Evolutionary conservation across 768 basidiomycete genomes (phyloP).

Genomic region (Hygrophorus pudorinus): DNA sequence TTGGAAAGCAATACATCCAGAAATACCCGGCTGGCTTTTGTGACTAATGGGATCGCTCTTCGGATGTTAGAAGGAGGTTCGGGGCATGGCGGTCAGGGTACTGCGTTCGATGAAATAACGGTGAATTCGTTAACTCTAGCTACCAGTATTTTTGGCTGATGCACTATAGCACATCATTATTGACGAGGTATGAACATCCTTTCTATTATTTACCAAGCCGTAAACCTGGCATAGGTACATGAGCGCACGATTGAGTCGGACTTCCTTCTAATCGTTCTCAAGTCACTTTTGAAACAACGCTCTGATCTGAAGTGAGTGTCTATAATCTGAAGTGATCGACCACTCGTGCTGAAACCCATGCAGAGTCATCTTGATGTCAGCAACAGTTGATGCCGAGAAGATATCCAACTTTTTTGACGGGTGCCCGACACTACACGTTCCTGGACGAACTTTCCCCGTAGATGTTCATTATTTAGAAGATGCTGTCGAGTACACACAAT

Average conservation of each 20-base stretch:
- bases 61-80: conserved; percentile 92
- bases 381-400: conserved; percentile 88
- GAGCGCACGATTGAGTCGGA: conserved; percentile 97
- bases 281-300: conserved; percentile 65
- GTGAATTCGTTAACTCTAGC: conserved; percentile 29
- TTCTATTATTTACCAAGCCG: neutral
- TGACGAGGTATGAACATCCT: conserved; percentile 57
- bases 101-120: conserved; percentile 91
- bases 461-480: conserved; percentile 82
- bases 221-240: conserved; percentile 55
- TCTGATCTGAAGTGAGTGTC: conserved; percentile 69
- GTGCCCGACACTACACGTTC: conserved; percentile 77
- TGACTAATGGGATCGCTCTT: conserved; percentile 91
- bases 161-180: conserved; percentile 76
- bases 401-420: conserved; percentile 83
- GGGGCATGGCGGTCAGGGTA: conserved; percentile 57
- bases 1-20: conserved; percentile 79
- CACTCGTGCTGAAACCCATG: conserved; percentile 2
- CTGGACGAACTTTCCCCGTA: conserved; percentile 93
- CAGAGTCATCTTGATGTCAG: conserved; percentile 94
- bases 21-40: conserved; percentile 72
- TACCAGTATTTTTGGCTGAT: conserved; percentile 4
- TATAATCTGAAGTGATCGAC: neutral
- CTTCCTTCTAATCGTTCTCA: conserved; percentile 90
- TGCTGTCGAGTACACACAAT: conserved; percentile 71